phyloP scores from a whole-genome alignment of 1,139 yeast genomes.

The Taphrina communis region DNA sequence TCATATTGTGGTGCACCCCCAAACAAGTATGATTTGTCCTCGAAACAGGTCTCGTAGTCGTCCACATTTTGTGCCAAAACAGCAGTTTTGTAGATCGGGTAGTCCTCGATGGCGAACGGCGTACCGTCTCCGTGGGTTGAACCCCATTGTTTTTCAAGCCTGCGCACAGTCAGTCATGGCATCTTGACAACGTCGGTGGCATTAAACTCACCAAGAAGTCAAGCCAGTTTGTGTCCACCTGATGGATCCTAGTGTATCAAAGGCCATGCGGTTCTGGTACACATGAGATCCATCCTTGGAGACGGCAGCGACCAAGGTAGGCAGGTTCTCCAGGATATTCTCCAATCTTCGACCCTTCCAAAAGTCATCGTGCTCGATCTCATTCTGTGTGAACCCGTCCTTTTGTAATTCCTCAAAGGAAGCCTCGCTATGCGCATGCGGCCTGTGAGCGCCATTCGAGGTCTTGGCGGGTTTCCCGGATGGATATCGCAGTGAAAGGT shows the following conservation, averaged over 20 bases:
- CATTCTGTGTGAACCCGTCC: not conserved
- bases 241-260: constrained; percentile 16
- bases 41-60: constrained; percentile 28
- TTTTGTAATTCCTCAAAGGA: constrained; percentile 8
- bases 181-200: not conserved
- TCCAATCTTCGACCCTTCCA: constrained; percentile 6
- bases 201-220: constrained; percentile 17
- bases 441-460: not conserved
- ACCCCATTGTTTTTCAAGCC: constrained; percentile 27
- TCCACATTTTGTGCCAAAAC: constrained; percentile 17
- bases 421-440: constrained; percentile 12
- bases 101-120: constrained; percentile 20
- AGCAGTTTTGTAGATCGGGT: constrained; percentile 28
- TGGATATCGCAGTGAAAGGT: constrained; percentile 23
- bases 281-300: constrained; percentile 25
- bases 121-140: constrained; percentile 31
- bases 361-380: constrained; percentile 10
- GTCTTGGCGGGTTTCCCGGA: not conserved
- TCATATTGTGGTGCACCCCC: constrained; percentile 25
- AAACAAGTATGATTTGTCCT: constrained; percentile 18
- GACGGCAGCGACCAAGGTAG: constrained; percentile 25
- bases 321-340: constrained; percentile 23
- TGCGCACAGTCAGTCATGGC: not conserved
- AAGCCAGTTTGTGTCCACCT: constrained; percentile 15
- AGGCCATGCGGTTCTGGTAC: constrained; percentile 22